Base-by-base conservation (phyloP, 768 basidiomycete genomes). In the Kwoniella sp. region DNA sequence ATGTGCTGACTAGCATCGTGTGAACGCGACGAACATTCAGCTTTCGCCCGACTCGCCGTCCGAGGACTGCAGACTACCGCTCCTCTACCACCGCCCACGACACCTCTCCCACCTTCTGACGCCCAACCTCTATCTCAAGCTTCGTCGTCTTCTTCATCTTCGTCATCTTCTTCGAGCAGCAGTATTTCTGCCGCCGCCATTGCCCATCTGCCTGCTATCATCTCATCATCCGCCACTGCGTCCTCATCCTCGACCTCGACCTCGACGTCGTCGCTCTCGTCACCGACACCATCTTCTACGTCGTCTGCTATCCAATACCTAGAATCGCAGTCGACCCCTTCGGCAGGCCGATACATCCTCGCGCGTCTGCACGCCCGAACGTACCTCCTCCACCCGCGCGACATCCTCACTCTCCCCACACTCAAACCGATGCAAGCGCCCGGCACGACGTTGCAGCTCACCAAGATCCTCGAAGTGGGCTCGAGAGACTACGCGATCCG, bases 401-500 rank as follows among this genome's bases (percentile, higher is more conserved):
- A 99, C 83, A 81, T 94, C 72, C 88, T 99, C 77, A 98, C 96
- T 62, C 88, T 99, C 1, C 94, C 95, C 4, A 89, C 88, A 59
- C 86, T 99, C 55, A 90, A 89, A 74, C 88, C 90, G 76, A 87
- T 90, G 2, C 71, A 73, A 26, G 30, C 69, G 22, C 90, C 96
- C 59, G 96, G 96, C 26, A 91, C 95, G 75, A 84, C 89, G 51
- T 85, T 98, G 61, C 82, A 85, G 5, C 86, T 99, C 55, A 89
- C 90, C 70, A 85, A 93, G 72, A 89, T 99, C 63, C 88, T 94
- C 76, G 95, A 98, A 81, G 86, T 98, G 55, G 96, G 96, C 70
- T 94, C 93, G 55, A 88, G 94, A 72, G 93, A 97, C 81, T 97
- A 89, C 83, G 93, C 92, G 29, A 84, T 99, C 30, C 89, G 91